phyloP scores from a whole-genome alignment of 2,329 filamentous ascomycete species.

The Colletotrichum lindemuthianum region DNA sequence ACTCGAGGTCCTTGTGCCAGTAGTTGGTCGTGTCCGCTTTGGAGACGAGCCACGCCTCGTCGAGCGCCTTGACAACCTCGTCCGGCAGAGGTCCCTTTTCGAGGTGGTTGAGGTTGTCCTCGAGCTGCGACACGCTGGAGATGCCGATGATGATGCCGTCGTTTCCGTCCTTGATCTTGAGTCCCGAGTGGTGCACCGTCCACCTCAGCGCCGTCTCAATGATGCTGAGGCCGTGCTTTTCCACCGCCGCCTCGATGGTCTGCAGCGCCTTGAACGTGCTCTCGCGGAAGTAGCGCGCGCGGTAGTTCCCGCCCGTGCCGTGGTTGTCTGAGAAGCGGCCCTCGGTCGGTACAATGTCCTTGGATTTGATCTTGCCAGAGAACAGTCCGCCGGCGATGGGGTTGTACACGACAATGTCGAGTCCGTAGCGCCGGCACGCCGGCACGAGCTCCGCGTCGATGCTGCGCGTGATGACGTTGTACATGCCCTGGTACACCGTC shows the following conservation, averaged over 20 bases:
- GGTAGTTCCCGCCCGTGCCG: conserved; percentile 65
- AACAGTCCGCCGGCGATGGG: conserved; percentile 84
- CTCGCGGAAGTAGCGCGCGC: conserved; percentile 78
- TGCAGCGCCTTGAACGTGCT: conserved; percentile 70
- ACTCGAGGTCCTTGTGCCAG: conserved; percentile 71
- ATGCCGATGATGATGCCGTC: conserved; percentile 71
- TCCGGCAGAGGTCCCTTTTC: conserved; percentile 79
- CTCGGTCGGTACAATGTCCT: conserved; percentile 68
- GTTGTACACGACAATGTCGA: conserved; percentile 85
- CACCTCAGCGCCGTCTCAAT: conserved; percentile 81
- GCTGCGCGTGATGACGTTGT: conserved; percentile 80
- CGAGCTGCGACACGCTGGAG: conserved; percentile 66
- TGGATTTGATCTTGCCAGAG: conserved; percentile 79
- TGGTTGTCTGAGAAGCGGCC: conserved; percentile 75
- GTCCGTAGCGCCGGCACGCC: conserved; percentile 77
- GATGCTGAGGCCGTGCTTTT: conserved; percentile 74
- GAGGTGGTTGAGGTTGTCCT: conserved; percentile 65
- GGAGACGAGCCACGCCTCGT: conserved; percentile 79
- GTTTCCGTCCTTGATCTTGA: conserved; percentile 62
- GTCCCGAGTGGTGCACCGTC: conserved; percentile 75
- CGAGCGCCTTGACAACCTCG: conserved; percentile 78
- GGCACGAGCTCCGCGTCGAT: conserved; percentile 81
- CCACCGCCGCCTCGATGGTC: conserved; percentile 72
- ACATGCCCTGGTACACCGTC: conserved; percentile 89
- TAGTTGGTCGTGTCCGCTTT: conserved; percentile 67